phyloP scores from a whole-genome alignment of 2,329 filamentous ascomycete genomes.

The Arthrobotrys conoides region DNA sequence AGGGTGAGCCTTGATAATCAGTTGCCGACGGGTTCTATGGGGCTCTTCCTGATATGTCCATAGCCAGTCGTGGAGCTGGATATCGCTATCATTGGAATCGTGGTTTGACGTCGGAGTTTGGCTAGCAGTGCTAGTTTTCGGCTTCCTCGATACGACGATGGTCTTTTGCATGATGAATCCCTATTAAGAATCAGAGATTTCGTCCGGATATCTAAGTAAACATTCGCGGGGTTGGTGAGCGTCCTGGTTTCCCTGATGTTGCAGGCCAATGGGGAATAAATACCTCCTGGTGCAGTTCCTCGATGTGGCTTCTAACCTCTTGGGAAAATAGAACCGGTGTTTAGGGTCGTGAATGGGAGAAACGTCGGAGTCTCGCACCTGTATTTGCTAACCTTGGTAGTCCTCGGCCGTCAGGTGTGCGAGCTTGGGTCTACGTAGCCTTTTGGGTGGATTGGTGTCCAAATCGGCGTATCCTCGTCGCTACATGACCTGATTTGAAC shows the following conservation, averaged over 20 bases:
- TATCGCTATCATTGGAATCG: background rate
- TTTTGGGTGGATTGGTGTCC: conserved; percentile 24
- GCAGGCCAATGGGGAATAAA: background rate
- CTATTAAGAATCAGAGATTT: background rate
- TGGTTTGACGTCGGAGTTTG: background rate
- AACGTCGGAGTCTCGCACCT: background rate
- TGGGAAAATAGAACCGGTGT: conserved; percentile 18
- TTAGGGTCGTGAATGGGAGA: background rate
- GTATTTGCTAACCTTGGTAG: background rate
- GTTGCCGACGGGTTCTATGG: conserved; percentile 87
- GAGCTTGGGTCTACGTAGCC: conserved; percentile 24
- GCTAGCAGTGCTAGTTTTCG: background rate
- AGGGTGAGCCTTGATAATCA: conserved; percentile 98
- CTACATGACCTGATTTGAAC: conserved; percentile 26
- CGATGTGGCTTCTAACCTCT: conserved; percentile 21
- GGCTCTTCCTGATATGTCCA: conserved; percentile 99
- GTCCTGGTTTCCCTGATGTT: background rate
- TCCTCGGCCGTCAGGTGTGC: conserved; percentile 9
- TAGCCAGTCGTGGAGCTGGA: conserved; percentile 67
- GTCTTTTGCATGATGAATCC: conserved; percentile 29
- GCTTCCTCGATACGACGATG: conserved; percentile 29
- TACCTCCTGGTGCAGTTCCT: background rate
- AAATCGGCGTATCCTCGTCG: conserved; percentile 16
- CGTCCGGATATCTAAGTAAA: background rate
- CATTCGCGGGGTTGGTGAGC: background rate